These are phyloP conservation scores for Ustulina deusta DNA, from an alignment of 2,329 filamentous ascomycete species.

Conservation along the genomic window DNA sequence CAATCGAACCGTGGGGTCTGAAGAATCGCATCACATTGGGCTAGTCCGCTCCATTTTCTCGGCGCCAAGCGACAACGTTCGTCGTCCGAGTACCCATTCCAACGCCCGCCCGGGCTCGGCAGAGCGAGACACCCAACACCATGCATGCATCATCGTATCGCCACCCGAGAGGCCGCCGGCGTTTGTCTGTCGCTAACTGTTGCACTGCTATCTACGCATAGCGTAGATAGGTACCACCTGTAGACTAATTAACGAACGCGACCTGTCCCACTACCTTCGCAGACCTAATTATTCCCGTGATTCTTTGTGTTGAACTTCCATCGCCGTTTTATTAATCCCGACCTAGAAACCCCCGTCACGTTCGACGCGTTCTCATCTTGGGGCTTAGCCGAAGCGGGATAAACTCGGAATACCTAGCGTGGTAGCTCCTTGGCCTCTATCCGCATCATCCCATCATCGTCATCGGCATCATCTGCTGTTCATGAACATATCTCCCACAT, in stretches of 20 bases:
- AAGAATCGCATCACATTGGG: not conserved
- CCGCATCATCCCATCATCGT: not conserved
- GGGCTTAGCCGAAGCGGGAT: constrained; percentile 27
- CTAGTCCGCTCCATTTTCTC: constrained; percentile 29
- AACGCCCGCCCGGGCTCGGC: not conserved
- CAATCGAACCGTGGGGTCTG: constrained; percentile 27
- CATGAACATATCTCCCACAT: not conserved
- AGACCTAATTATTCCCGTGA: too few relatives aligned
- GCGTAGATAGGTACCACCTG: not conserved
- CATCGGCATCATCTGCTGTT: constrained; percentile 12
- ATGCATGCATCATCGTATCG: not conserved
- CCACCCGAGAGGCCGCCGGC: not conserved
- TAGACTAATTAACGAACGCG: too few relatives aligned
- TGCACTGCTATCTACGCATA: not conserved
- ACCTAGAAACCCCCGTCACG: not conserved
- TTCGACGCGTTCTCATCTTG: constrained; percentile 16
- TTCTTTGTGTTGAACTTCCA: too few relatives aligned
- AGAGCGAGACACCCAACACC: not conserved
- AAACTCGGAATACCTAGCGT: not conserved
- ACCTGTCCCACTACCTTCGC: too few relatives aligned
- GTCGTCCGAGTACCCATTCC: not conserved
- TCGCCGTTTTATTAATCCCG: too few relatives aligned
- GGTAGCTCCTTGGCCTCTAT: not conserved
- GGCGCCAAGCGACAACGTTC: constrained; percentile 31
- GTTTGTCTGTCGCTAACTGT: not conserved